Evolutionary conservation across 1,139 yeast genomes (phyloP), one percentile per base, ranked within the genome.

Genomic region (Pichia sorboxylosa): DNA sequence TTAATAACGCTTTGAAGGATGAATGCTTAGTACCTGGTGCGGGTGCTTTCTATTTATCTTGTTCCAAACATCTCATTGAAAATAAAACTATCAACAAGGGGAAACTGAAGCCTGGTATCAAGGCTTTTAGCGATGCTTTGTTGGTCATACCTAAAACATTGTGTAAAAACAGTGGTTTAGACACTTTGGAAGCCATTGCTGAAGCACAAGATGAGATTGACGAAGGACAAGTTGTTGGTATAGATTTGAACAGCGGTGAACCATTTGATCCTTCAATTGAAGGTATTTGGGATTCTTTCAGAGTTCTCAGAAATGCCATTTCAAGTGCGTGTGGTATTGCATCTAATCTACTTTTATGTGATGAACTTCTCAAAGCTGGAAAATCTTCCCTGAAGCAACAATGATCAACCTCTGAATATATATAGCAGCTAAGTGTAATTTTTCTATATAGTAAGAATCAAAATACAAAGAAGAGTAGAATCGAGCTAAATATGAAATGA

Each of bases 321-420:
- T 76, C 87, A 34, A 77, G 94, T 32, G 95, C 97, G 27, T 80
- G 93, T 5, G 95, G 96, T 36, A 92, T 92, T 51, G 90, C 98
- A 1, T 77, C 92, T 42, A 92, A 92, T 56, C 64, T 92, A 49
- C 67, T 92, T 46, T 66, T 90, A 42, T 90, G 98, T 62, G 99
- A 92, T 59, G 98, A 92, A 60, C 69, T 92, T 47, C 69, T 92
- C 54, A 85, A 90, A 63, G 98, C 98, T 5, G 98, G 98, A 32
- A 74, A 93, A 49, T 81, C 94, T 13, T 79, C 94, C 17, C 66
- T 87, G 61, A 85, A 85, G 28, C 14, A 27, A 13, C 19, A 27
- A 9, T 19, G 4, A 17, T 17, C 17, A 6, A 23, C 22, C 11
- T 11, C 11, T n/a, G n/a, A n/a, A n/a, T n/a, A n/a, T n/a, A n/a